These are phyloP conservation scores for Pisolithus orientalis DNA, from an alignment of 768 basidiomycete species.

Conservation along the genomic window DNA sequence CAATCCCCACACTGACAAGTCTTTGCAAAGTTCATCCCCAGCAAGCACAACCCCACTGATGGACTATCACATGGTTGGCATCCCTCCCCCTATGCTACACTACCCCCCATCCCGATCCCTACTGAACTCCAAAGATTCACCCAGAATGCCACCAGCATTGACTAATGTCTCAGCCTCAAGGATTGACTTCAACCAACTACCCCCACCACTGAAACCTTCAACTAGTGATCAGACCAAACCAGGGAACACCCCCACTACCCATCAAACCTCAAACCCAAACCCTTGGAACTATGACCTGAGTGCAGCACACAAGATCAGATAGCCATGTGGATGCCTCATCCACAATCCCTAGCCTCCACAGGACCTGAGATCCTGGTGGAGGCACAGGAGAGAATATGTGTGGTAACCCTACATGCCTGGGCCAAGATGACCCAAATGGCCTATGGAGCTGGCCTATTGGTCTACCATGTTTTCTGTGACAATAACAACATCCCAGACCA, in stretches of 20 bases:
- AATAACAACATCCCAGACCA: constrained; percentile 7
- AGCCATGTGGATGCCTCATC: constrained; percentile 12
- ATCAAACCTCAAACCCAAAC: constrained; percentile 7
- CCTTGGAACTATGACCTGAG: constrained; percentile 19
- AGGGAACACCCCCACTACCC: constrained; percentile 2
- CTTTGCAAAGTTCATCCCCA: constrained; percentile 28
- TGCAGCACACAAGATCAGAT: constrained; percentile 23
- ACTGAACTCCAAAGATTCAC: constrained; percentile 5
- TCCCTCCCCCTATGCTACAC: constrained; percentile 12
- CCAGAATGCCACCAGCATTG: background rate
- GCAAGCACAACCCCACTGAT: constrained; percentile 34
- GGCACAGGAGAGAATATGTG: background rate
- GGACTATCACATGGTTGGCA: constrained; percentile 31
- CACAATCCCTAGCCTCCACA: background rate
- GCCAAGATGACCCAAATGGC: constrained; percentile 24
- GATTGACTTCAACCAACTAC: background rate
- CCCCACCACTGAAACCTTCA: background rate
- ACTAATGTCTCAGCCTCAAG: background rate
- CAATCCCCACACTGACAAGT: background rate
- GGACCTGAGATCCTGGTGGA: background rate
- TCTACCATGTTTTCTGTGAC: constrained; percentile 39
- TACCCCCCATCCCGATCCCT: constrained; percentile 29
- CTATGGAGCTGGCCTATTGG: constrained; percentile 34
- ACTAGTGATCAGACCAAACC: background rate
- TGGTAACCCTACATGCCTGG: constrained; percentile 17